phyloP scores from a whole-genome alignment of 306 rosid genomes.

The Inga oerstediana region DNA sequence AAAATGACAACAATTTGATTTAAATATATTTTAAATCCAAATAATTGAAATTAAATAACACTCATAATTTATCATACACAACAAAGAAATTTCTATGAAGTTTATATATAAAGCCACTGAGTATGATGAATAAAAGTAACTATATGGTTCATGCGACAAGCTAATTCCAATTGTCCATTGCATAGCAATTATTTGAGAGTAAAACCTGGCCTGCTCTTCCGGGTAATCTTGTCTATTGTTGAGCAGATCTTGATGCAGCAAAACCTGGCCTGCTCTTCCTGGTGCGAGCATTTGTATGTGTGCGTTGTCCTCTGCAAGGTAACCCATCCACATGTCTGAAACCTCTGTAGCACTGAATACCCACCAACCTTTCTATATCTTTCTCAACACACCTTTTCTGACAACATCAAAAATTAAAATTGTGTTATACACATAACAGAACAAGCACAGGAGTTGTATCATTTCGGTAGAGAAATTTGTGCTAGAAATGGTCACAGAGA shows the following conservation, averaged over 20 bases:
- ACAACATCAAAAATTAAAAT: conserved; percentile 3
- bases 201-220: not conserved
- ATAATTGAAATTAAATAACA: no score
- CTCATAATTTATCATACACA: no score
- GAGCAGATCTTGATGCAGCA: conserved; percentile 33
- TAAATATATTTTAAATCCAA: no score
- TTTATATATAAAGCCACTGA: no score
- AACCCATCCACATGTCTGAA: conserved; percentile 53
- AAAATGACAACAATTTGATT: no score
- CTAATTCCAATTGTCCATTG: conserved; percentile 33
- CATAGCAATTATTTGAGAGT: not conserved
- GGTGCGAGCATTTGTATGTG: conserved; percentile 68
- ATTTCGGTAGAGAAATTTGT: not conserved
- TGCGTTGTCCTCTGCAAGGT: conserved; percentile 72
- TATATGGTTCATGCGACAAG: not conserved
- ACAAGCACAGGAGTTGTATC: not conserved
- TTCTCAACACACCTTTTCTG: conserved; percentile 53
- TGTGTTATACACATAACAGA: conserved; percentile 18
- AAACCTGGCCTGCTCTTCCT: conserved; percentile 46
- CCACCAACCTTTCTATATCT: conserved; percentile 53
- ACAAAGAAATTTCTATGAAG: no score
- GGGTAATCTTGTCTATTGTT: not conserved
- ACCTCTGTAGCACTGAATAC: conserved; percentile 65
- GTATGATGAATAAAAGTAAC: not conserved
- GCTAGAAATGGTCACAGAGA: not conserved